Conservation (phyloP, 1,139 yeast species). For the Zhuliangozyma blackwelliae region DNA sequence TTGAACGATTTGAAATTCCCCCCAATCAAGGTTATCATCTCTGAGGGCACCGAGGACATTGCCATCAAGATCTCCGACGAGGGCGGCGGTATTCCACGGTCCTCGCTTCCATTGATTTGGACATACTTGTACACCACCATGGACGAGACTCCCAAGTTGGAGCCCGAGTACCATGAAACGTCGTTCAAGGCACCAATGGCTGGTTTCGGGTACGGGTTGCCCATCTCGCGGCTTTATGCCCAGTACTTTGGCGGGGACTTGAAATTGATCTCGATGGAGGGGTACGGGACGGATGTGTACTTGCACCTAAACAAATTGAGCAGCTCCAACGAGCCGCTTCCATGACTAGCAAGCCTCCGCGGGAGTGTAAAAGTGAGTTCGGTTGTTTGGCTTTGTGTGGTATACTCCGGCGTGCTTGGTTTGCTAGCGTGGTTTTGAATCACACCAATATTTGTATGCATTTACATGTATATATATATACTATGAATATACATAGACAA, state of each 20-base stretch:
- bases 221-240: constrained; percentile 80
- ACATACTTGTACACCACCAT: constrained; percentile 90
- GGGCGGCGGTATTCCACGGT: constrained; percentile 90
- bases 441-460: background rate
- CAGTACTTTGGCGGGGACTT: constrained; percentile 91
- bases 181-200: constrained; percentile 90
- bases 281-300: constrained; percentile 91
- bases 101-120: constrained; percentile 85
- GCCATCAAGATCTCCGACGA: constrained; percentile 92
- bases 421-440: background rate
- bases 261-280: constrained; percentile 86
- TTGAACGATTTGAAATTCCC: constrained; percentile 71
- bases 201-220: constrained; percentile 90
- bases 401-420: background rate
- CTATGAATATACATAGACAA: too few species aligned
- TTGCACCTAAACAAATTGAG: constrained; percentile 65
- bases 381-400: background rate
- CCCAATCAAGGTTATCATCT: constrained; percentile 80
- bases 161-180: constrained; percentile 50
- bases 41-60: constrained; percentile 89
- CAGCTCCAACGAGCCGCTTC: constrained; percentile 45
- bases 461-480: too few species aligned
- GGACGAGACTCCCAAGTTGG: constrained; percentile 64
- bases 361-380: constrained; percentile 7
- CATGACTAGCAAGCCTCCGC: constrained; percentile 17